Conservation (phyloP, 169 alveolate genomes). For the Cryptosporidium bovis region DNA sequence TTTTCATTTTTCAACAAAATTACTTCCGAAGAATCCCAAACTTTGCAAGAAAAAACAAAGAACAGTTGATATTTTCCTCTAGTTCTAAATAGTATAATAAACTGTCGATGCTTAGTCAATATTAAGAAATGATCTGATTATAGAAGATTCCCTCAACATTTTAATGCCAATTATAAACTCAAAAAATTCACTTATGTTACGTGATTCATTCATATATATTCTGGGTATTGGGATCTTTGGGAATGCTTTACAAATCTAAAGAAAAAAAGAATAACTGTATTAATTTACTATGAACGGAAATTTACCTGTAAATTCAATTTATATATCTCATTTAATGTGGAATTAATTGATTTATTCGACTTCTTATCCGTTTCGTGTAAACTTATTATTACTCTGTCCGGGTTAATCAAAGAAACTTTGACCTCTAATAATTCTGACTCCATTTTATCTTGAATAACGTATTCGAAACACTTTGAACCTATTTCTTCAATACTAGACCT, state of each 20-base stretch:
- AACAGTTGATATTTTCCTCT: background rate
- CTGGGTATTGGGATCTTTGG: slow-evolving; percentile 64
- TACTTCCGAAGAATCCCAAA: background rate
- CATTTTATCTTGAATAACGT: slow-evolving; percentile 11
- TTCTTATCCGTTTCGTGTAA: background rate
- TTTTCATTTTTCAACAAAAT: slow-evolving; percentile 13
- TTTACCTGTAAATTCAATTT: slow-evolving; percentile 47
- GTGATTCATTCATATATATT: background rate
- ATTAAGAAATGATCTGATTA: slow-evolving; percentile 17
- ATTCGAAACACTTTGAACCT: slow-evolving; percentile 60
- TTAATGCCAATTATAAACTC: slow-evolving; percentile 23
- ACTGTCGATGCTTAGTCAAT: background rate
- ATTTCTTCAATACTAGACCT: background rate
- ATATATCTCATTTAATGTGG: slow-evolving; percentile 1
- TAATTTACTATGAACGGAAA: background rate
- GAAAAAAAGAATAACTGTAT: background rate
- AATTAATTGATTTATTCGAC: background rate
- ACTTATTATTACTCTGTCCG: background rate
- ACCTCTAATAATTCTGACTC: slow-evolving; percentile 30
- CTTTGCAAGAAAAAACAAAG: background rate
- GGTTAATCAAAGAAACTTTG: background rate
- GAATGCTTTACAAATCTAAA: slow-evolving; percentile 21
- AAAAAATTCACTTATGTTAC: slow-evolving; percentile 14
- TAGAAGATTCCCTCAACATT: slow-evolving; percentile 55
- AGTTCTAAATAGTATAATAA: background rate